phyloP scores from a whole-genome alignment of 805 yeast species.

The Kuraishia capsulata region DNA sequence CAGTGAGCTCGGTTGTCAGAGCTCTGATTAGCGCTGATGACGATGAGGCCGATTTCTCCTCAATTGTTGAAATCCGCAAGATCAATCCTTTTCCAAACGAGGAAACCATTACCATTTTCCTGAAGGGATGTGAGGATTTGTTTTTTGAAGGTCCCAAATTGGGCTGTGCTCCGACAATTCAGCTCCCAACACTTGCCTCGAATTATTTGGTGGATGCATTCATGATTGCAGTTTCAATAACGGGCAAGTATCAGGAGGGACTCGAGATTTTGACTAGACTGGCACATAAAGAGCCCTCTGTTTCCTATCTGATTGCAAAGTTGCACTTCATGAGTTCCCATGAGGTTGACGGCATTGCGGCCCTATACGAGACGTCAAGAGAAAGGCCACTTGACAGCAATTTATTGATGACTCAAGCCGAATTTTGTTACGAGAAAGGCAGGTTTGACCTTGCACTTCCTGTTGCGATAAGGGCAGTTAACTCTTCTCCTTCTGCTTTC shows the following conservation, averaged over 20 bases:
- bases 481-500: slow-evolving; percentile 67
- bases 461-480: slow-evolving; percentile 55
- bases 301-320: slow-evolving; percentile 45
- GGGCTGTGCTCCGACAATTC: slow-evolving; percentile 60
- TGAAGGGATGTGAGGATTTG: slow-evolving; percentile 56
- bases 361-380: slow-evolving; percentile 40
- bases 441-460: slow-evolving; percentile 48
- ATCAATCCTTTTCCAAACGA: slow-evolving; percentile 61
- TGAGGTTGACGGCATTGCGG: slow-evolving; percentile 48
- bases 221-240: slow-evolving; percentile 49
- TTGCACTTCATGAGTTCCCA: slow-evolving; percentile 44
- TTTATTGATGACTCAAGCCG: slow-evolving; percentile 45
- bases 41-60: slow-evolving; percentile 62
- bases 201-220: slow-evolving; percentile 76
- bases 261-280: slow-evolving; percentile 49
- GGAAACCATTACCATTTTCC: slow-evolving; percentile 41
- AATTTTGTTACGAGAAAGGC: slow-evolving; percentile 44
- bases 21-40: slow-evolving; percentile 59
- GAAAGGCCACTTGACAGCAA: slow-evolving; percentile 46
- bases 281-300: slow-evolving; percentile 42
- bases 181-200: slow-evolving; percentile 51
- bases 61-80: slow-evolving; percentile 76
- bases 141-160: slow-evolving; percentile 57
- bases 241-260: slow-evolving; percentile 57
- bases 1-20: slow-evolving; percentile 65